Percentiles rank a stretch among this genome's conserved stretches.
These are phyloP conservation scores for Dalbergia cochinchinensis DNA, from an alignment of 306 rosid species.

Conservation along the genomic window DNA sequence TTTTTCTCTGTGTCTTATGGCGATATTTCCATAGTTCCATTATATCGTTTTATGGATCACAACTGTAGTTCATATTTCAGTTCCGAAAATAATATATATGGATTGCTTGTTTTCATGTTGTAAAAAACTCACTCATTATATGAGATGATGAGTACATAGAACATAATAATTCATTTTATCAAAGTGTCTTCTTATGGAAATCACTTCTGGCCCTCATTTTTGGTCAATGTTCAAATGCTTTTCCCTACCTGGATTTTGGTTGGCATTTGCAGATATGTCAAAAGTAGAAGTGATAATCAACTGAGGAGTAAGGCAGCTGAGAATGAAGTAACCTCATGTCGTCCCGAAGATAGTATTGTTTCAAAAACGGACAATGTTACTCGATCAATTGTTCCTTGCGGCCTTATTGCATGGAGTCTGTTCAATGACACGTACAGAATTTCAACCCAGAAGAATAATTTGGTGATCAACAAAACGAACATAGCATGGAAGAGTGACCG, in stretches of 20 bases:
- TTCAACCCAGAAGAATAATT: slow-evolving; percentile 53
- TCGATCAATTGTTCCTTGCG: slow-evolving; percentile 81
- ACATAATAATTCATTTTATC: background rate
- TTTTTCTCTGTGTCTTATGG: background rate
- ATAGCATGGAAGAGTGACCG: slow-evolving; percentile 91
- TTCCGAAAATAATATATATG: background rate
- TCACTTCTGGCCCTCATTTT: slow-evolving; percentile 15
- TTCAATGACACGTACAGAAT: slow-evolving; percentile 84
- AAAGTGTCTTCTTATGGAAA: background rate
- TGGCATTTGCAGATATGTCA: slow-evolving; percentile 67
- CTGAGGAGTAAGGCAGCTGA: slow-evolving; percentile 54
- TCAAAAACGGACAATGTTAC: background rate
- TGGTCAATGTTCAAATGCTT: slow-evolving; percentile 26
- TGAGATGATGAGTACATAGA: background rate
- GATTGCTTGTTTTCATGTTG: background rate
- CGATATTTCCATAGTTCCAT: background rate
- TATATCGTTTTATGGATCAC: background rate
- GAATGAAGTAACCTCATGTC: slow-evolving; percentile 44
- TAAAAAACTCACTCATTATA: background rate
- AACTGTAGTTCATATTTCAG: background rate
- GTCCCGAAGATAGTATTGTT: slow-evolving; percentile 57
- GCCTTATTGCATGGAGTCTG: slow-evolving; percentile 92
- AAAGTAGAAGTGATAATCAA: slow-evolving; percentile 73
- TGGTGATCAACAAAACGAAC: slow-evolving; percentile 74
- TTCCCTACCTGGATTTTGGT: slow-evolving; percentile 40